Evolutionary conservation across 805 yeast genomes (phyloP).

Genomic region (Pichia membranifaciens): DNA sequence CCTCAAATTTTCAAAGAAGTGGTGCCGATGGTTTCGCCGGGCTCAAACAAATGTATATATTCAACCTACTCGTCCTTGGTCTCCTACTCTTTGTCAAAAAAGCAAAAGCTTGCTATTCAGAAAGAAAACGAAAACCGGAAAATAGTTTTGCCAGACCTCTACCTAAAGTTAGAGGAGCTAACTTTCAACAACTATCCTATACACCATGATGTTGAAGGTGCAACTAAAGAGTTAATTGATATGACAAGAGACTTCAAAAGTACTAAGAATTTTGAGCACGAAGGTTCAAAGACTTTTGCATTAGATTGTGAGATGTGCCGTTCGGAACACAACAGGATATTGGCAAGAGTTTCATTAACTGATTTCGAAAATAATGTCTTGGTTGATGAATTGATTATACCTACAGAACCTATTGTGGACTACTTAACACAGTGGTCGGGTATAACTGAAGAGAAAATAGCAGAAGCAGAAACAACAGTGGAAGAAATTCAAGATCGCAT

Average conservation of each 20-base stretch:
- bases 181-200: slow-evolving; percentile 46
- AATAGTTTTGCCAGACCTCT: slow-evolving; percentile 48
- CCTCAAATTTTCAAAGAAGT: slow-evolving; percentile 34
- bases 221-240: slow-evolving; percentile 16
- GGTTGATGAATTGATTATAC: slow-evolving; percentile 73
- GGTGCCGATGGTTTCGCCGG: slow-evolving; percentile 59
- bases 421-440: slow-evolving; percentile 85
- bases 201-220: slow-evolving; percentile 37
- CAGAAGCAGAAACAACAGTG: slow-evolving; percentile 56
- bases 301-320: slow-evolving; percentile 93
- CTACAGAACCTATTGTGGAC: slow-evolving; percentile 66
- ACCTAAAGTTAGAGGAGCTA: slow-evolving; percentile 46
- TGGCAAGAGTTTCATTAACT: slow-evolving; percentile 74
- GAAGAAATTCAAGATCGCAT: slow-evolving; percentile 62
- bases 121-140: slow-evolving; percentile 30
- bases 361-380: slow-evolving; percentile 56
- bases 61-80: slow-evolving; percentile 51
- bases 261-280: slow-evolving; percentile 48
- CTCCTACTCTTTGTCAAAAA: slow-evolving; percentile 49
- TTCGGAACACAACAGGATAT: slow-evolving; percentile 52
- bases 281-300: slow-evolving; percentile 63
- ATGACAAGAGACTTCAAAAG: slow-evolving; percentile 42
- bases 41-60: slow-evolving; percentile 49
- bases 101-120: slow-evolving; percentile 42
- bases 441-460: slow-evolving; percentile 64